These are phyloP conservation scores for Salix udensis DNA, from an alignment of 345 rosid genomes.

Conservation along the genomic window DNA sequence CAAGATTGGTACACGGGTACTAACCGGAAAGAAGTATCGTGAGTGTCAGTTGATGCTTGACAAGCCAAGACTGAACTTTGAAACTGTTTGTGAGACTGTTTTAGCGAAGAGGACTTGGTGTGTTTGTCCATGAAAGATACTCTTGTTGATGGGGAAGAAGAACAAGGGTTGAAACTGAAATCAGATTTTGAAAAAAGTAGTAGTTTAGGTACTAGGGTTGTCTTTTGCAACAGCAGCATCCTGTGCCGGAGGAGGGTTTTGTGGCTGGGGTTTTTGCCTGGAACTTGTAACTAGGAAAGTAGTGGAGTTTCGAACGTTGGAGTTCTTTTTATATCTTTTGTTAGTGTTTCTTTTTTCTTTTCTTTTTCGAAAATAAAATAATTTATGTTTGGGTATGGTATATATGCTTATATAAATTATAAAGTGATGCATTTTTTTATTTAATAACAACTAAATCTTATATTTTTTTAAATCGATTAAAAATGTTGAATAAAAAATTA, in stretches of 20 bases:
- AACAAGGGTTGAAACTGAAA: conserved; percentile 1
- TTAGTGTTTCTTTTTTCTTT: too few relatives aligned
- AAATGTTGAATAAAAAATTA: too few relatives aligned
- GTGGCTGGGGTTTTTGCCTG: not conserved
- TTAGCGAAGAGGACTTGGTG: not conserved
- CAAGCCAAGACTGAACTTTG: conserved; percentile 1
- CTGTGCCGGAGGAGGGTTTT: not conserved
- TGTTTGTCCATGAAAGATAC: conserved; percentile 6
- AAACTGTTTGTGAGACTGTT: not conserved
- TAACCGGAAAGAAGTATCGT: conserved; percentile 3
- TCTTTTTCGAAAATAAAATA: not conserved
- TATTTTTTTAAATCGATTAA: too few relatives aligned
- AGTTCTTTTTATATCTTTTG: not conserved
- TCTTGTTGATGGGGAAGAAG: not conserved
- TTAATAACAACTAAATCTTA: too few relatives aligned
- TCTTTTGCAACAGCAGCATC: conserved; percentile 8
- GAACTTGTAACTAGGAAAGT: not conserved
- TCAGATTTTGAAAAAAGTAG: not conserved
- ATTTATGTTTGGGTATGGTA: too few relatives aligned
- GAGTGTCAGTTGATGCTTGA: conserved; percentile 1
- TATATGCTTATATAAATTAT: too few relatives aligned
- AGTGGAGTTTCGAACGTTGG: not conserved
- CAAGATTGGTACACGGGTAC: too few relatives aligned
- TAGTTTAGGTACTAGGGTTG: not conserved
- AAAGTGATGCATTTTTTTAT: too few relatives aligned